Evolutionary conservation across 495 filamentous ascomycete species (phyloP), one percentile per base, ranked within the genome.

Genomic region (Talaromyces borbonicus): DNA sequence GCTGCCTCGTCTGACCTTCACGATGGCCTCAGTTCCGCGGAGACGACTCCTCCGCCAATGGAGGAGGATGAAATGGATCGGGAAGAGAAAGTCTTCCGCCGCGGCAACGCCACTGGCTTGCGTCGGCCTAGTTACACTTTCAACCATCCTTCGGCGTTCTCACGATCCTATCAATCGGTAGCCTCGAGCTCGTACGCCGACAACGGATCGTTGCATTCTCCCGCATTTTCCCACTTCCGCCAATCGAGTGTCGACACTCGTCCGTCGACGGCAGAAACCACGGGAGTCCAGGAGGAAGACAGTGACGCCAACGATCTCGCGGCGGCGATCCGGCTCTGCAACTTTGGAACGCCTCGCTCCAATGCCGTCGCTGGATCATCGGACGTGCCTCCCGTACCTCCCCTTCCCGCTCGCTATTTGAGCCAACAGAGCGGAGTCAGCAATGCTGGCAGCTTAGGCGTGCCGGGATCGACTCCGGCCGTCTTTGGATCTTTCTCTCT

Each of bases 271-370:
- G 80, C 77, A 43, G 74, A 76, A 27, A 79, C 75, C 3, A 61
- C 62, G 52, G 66, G 68, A 22, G 74, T 72, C 42, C 77, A 81
- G 42, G 90, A 95, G 46, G 86, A 90, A 54, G 81, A 80, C 25
- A 70, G 77, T 23, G 81, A 83, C 49, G 45, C 33, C 1, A 66
- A 65, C 6, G 68, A 72, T 46, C 72, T 98, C 47, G 92, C 90
- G 5, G 90, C 92, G 3, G 90, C 90, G 3, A 86, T 95, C 30
- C 87, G 90, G 50, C 67, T 95, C 50, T 96, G 92, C 76, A 93
- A 87, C 60, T 89, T 95, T 56, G 81, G 84, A 32, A 90, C 83
- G 43, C 87, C 85, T 36, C 81, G 84, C 27, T 79, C 73, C 8
- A 77, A 83, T 8, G 78, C 85, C 22, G 73, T 82, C 8, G 74